phyloP scores from a whole-genome alignment of 768 basidiomycete genomes.

The Phanerodontia chrysosporium region DNA sequence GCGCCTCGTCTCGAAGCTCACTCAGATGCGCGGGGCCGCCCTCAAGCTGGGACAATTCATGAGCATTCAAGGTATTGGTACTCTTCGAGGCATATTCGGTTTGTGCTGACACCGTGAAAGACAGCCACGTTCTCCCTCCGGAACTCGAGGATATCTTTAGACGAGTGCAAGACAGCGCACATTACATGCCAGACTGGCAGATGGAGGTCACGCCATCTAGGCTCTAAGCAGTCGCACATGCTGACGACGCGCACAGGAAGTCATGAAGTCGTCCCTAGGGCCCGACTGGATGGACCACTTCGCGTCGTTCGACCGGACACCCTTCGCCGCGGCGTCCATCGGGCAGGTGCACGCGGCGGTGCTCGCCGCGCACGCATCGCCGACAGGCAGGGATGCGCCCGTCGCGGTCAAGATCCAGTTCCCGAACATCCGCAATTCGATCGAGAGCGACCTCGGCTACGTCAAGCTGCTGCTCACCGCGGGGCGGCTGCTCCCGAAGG shows the following conservation, averaged over 20 bases:
- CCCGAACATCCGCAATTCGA: conserved; percentile 84
- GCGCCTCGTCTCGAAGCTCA: conserved; percentile 87
- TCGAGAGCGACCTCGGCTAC: conserved; percentile 84
- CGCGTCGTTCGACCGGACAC: conserved; percentile 71
- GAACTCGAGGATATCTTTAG: conserved; percentile 88
- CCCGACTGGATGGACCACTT: conserved; percentile 71
- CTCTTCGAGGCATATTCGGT: no score
- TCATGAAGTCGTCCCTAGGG: conserved; percentile 72
- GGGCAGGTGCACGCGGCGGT: conserved; percentile 89
- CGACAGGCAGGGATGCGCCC: conserved; percentile 46
- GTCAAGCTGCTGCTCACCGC: conserved; percentile 75
- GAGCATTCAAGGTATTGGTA: conserved; percentile 79
- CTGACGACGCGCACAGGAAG: conserved; percentile 41
- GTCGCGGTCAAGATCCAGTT: conserved; percentile 93
- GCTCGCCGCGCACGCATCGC: conserved; percentile 47
- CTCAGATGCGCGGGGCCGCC: conserved; percentile 94
- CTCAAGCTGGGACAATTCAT: conserved; percentile 96
- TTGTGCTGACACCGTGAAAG: conserved; percentile 34
- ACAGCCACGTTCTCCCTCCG: conserved; percentile 82
- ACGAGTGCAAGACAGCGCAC: conserved; percentile 89
- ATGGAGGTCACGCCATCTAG: conserved; percentile 63
- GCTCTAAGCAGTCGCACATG: background rate
- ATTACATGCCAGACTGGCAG: conserved; percentile 99
- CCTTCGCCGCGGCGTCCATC: conserved; percentile 94
- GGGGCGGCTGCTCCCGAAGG: conserved; percentile 77